phyloP scores from a whole-genome alignment of 1,139 yeast species.

The Geotrichum armillariae region DNA sequence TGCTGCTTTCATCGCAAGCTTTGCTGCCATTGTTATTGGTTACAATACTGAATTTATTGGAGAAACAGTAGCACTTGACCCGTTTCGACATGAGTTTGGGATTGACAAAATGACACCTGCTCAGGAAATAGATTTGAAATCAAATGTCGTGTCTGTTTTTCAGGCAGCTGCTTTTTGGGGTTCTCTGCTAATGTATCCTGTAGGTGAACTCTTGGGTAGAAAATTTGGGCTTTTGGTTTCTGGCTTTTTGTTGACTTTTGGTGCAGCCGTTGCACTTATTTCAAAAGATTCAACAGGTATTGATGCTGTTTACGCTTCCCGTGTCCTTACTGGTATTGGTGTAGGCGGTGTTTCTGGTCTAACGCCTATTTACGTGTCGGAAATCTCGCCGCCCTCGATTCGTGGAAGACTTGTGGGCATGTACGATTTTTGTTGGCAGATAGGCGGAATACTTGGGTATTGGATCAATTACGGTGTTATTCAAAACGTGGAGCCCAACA shows the following conservation, averaged over 20 bases:
- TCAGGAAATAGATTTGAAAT: slow-evolving; percentile 32
- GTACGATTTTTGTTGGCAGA: slow-evolving; percentile 61
- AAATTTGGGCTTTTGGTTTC: slow-evolving; percentile 41
- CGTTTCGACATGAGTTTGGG: slow-evolving; percentile 43
- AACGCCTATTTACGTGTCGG: slow-evolving; percentile 66
- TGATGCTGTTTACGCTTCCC: slow-evolving; percentile 43
- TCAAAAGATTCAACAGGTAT: slow-evolving; percentile 21
- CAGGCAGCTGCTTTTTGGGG: slow-evolving; percentile 54
- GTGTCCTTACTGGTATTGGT: slow-evolving; percentile 33
- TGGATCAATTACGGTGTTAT: slow-evolving; percentile 36
- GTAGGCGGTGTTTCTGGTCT: slow-evolving; percentile 48
- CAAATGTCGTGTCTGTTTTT: slow-evolving; percentile 47
- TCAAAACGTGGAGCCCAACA: slow-evolving; percentile 16
- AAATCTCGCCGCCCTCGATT: slow-evolving; percentile 56
- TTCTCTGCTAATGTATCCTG: slow-evolving; percentile 46
- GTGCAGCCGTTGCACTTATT: slow-evolving; percentile 37
- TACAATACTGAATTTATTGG: slow-evolving; percentile 51
- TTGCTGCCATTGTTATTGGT: slow-evolving; percentile 37
- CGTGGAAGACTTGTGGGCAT: slow-evolving; percentile 59
- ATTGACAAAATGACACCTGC: slow-evolving; percentile 31
- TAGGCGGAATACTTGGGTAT: slow-evolving; percentile 48
- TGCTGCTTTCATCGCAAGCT: slow-evolving; percentile 30
- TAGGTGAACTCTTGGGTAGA: slow-evolving; percentile 46
- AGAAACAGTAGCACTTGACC: slow-evolving; percentile 45
- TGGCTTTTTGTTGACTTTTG: slow-evolving; percentile 46